Percentiles rank a stretch among this genome's conserved stretches.
phyloP scores from a whole-genome alignment of 2,329 filamentous ascomycete genomes.

The Verticillium zaregamsianum region DNA sequence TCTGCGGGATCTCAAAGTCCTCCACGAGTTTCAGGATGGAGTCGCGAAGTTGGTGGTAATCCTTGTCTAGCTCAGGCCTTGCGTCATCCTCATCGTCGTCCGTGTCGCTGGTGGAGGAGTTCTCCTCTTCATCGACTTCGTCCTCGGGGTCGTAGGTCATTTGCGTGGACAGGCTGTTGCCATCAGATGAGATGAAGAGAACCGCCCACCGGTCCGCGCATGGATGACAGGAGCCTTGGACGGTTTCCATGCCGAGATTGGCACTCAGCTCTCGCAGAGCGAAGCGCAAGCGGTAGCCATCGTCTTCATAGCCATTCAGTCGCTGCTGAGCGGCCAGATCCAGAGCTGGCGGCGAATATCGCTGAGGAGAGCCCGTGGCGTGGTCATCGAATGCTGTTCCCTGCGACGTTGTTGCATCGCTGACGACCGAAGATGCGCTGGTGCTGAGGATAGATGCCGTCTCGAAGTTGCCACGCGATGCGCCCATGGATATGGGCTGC shows the following conservation, averaged over 20 bases:
- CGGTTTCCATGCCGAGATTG: slow-evolving; percentile 57
- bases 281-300: slow-evolving; percentile 60
- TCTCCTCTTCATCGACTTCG: slow-evolving; percentile 59
- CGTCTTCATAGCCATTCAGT: slow-evolving; percentile 54
- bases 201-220: slow-evolving; percentile 82
- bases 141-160: slow-evolving; percentile 70
- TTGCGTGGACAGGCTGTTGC: slow-evolving; percentile 62
- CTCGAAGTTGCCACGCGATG: slow-evolving; percentile 54
- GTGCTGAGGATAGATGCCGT: slow-evolving; percentile 68
- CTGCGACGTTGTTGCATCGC: slow-evolving; percentile 62
- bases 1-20: slow-evolving; percentile 75
- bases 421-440: slow-evolving; percentile 68
- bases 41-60: slow-evolving; percentile 76
- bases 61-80: slow-evolving; percentile 64
- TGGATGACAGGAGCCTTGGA: slow-evolving; percentile 68
- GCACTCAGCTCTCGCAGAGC: slow-evolving; percentile 70
- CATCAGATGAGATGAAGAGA: slow-evolving; percentile 71
- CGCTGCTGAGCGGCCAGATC: slow-evolving; percentile 39
- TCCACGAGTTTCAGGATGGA: slow-evolving; percentile 77
- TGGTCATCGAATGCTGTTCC: slow-evolving; percentile 59
- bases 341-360: slow-evolving; percentile 49
- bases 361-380: slow-evolving; percentile 42
- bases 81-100: slow-evolving; percentile 60
- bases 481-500: slow-evolving; percentile 61
- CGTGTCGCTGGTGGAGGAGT: slow-evolving; percentile 55